phyloP scores from a whole-genome alignment of 352 stramenopile species.

The Phytophthora quininea region DNA sequence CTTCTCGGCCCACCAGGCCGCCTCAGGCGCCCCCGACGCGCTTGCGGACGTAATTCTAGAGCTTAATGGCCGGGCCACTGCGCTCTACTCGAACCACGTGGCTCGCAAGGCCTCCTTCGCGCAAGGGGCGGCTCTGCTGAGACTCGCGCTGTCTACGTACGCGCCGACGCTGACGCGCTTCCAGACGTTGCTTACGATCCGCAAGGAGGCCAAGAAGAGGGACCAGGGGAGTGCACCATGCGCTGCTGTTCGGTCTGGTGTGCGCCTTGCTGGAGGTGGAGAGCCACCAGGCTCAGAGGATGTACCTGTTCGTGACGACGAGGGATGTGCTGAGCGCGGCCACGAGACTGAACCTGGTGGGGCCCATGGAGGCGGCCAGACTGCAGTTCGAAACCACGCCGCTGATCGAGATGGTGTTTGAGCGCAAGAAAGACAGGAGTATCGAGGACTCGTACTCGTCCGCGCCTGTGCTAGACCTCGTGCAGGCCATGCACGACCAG shows the following conservation, averaged over 20 bases:
- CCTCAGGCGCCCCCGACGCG: not conserved
- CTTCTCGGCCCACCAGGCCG: conserved; percentile 52
- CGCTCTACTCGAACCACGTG: conserved; percentile 83
- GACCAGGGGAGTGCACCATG: conserved; percentile 68
- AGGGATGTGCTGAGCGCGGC: conserved; percentile 81
- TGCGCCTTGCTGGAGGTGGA: conserved; percentile 62
- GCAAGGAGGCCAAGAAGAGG: conserved; percentile 54
- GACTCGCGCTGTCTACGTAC: conserved; percentile 72
- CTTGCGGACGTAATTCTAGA: conserved; percentile 53
- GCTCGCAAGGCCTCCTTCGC: conserved; percentile 77
- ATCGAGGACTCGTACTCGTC: conserved; percentile 80
- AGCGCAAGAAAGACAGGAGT: conserved; percentile 65
- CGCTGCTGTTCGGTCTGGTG: conserved; percentile 70
- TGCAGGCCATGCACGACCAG: conserved; percentile 86
- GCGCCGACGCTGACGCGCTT: conserved; percentile 32
- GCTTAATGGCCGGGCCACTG: conserved; percentile 56
- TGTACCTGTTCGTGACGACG: conserved; percentile 80
- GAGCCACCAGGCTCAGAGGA: conserved; percentile 57
- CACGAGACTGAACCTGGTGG: conserved; percentile 82
- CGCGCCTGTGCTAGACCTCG: conserved; percentile 76
- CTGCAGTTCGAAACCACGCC: conserved; percentile 65
- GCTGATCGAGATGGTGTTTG: conserved; percentile 60
- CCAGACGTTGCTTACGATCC: conserved; percentile 45
- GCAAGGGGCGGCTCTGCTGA: conserved; percentile 70
- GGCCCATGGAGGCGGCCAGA: conserved; percentile 70